Evolutionary conservation across 2,329 filamentous ascomycete genomes (phyloP), one percentile per base, ranked within the genome.

Genomic region (Aspergillus unguis): DNA sequence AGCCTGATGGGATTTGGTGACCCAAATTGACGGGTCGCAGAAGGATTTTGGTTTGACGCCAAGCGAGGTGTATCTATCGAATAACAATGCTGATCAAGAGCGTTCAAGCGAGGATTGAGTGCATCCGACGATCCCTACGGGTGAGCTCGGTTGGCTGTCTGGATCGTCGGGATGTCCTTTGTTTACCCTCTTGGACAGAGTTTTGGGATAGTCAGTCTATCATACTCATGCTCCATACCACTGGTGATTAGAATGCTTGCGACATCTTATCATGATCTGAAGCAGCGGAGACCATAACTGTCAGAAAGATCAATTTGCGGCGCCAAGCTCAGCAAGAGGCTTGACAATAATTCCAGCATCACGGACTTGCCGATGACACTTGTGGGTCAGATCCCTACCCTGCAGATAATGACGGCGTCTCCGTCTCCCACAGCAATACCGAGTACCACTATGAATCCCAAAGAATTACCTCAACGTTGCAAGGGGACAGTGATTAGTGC

Each of bases 341-440:
- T 54, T 46, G 54, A 43, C 46, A 45, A 44, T 17, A 32, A 29
- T 54, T 36, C 53, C 50, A 57, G 36, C 42, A 28, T 52, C 47
- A 61, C 60, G 60, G 60, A 61, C 55, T 58, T 56, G 54, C 59
- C 60, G 60, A 62, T 57, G 59, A 58, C 53, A 58, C 49, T 35
- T 59, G 58, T 54, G 56, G 57, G 58, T 54, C 56, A 54, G 55
- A 54, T 45, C 43, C 43, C 43, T 7, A 32, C 11, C 27, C 26
- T 27, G 43, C 43, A 25, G 26, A 53, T 47, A 50, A 50, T 43
- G 35, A 55, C 58, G 58, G 58, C 57, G 58, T 50, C 58, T 52
- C 58, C 58, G 58, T 36, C 5, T 2, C 17, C 25, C 5, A 8
- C 36, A 5, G 32, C 32, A 40, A 27, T 23, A 32, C 36, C 33